Evolutionary conservation across 257 asterid genomes (phyloP).

Genomic region (Solanum tacnaense): DNA sequence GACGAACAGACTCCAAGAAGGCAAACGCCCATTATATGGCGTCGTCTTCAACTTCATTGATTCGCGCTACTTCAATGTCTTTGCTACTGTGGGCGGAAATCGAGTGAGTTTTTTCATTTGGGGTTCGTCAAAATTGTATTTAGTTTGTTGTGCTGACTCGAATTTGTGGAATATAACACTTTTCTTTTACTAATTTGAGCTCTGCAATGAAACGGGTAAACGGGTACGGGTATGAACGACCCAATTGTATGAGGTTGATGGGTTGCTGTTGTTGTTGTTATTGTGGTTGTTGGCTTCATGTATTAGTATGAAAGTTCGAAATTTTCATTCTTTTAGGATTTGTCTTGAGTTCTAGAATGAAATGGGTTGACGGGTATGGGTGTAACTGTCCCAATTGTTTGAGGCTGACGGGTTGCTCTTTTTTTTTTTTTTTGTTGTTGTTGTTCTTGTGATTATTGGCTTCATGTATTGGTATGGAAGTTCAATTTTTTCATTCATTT

Average conservation of each 20-base stretch:
- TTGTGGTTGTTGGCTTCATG: background rate
- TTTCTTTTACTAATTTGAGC: background rate
- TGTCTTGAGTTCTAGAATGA: background rate
- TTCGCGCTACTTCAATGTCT: conserved; percentile 71
- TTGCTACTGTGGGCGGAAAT: conserved; percentile 96
- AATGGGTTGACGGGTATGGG: background rate
- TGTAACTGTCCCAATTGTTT: background rate
- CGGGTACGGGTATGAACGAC: background rate
- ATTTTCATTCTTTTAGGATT: background rate
- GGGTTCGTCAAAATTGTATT: background rate
- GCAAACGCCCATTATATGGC: conserved; percentile 89
- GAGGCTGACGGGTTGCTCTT: background rate
- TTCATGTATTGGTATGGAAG: background rate
- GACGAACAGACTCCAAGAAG: conserved; percentile 88
- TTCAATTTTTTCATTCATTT: background rate
- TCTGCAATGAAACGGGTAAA: background rate
- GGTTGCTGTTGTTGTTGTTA: background rate
- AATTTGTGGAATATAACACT: background rate
- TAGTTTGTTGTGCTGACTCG: background rate
- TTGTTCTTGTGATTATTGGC: background rate
- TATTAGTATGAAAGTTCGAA: background rate
- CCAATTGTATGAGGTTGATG: background rate
- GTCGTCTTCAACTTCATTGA: conserved; percentile 90
- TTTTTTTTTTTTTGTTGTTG: background rate
- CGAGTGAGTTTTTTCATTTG: conserved; percentile 27